Percentiles rank a stretch among this genome's conserved stretches.
Evolutionary conservation across 768 basidiomycete species (phyloP).

Genomic region (Ramaria rubella): DNA sequence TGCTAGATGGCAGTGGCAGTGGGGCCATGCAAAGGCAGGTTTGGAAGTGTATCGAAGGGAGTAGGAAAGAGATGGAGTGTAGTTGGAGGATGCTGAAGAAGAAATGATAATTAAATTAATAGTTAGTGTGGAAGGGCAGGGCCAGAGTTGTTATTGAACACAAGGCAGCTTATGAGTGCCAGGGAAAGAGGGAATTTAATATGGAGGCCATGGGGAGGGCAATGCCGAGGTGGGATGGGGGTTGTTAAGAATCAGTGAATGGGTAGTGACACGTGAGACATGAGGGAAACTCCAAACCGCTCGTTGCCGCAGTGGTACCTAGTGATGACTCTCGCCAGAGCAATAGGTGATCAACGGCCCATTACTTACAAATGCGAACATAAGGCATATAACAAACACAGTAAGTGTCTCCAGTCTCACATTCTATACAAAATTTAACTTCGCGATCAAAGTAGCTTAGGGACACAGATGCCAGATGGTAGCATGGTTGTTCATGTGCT

Average conservation of each 20-base stretch:
- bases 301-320: constrained; percentile 44
- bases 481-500: constrained; percentile 41
- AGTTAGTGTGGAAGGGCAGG: too few relatives aligned
- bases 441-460: constrained; percentile 28
- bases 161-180: constrained; percentile 48
- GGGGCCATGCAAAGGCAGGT: background rate
- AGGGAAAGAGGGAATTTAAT: constrained; percentile 48
- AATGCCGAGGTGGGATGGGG: constrained; percentile 42
- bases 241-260: too few relatives aligned
- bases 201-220: constrained; percentile 59
- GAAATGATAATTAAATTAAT: too few relatives aligned
- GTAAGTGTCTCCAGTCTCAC: constrained; percentile 62
- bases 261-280: background rate
- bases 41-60: constrained; percentile 2
- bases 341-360: constrained; percentile 88
- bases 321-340: constrained; percentile 57
- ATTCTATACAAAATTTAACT: constrained; percentile 39
- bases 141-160: constrained; percentile 37
- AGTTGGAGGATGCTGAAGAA: background rate
- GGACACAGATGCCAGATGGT: constrained; percentile 34
- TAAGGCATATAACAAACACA: constrained; percentile 87
- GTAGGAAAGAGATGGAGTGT: background rate
- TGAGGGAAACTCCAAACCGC: constrained; percentile 18
- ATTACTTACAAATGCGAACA: constrained; percentile 94
- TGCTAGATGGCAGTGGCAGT: background rate